Base-by-base conservation (phyloP, 257 asterid genomes). In the Sherardia arvensis region DNA sequence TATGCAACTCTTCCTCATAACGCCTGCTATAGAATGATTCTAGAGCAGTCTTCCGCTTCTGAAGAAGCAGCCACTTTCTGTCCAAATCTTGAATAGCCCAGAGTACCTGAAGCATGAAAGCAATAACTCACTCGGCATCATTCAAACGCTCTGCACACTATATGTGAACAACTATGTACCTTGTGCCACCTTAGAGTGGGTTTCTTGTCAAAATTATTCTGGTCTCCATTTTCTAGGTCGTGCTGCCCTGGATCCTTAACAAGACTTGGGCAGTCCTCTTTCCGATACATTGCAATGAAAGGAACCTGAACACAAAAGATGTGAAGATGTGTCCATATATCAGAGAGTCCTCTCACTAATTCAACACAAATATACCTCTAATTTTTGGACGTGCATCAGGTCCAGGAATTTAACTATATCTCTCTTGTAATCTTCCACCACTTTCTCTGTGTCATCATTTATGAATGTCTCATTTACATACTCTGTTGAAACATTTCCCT, bases 71-170 rank as follows among this genome's bases (percentile, higher is more conserved):
- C 99, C 99, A 92, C 79, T 89, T 92, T 71, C 74, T 86, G 74
- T 92, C 96, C 84, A 92, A 82, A 66, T 92, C 95, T 69, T 85
- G 91, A 72, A 92, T 84, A 49, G 88, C 81, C 99, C 99, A 92
- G 66, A 92, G 97, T 67, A 89, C 90, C 97, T 92, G 83, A 79
- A 77, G 17, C 4, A 66, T 58, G 71, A 61, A 63, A 59, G 57
- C 69, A 45, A 68, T 61, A 28, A 70, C 64, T 49, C 64, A 63
- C 25, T 69, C 63, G 20, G 20, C 22, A 36, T 17, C 9, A 51
- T 40, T 22, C 26, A 25, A n/a, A 68, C 22, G 22, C 17, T 48
- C 55, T 43, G 36, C 30, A 18, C 38, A 67, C 7, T 8, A 34
- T 5, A 58, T 27, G 53, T 55, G 62, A 32, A 30, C 25, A 9